Evolutionary conservation across 192 early-diverging fungal genomes (phyloP), one percentile per base, ranked within the genome.

Genomic region (Chytriomyces confervae): DNA sequence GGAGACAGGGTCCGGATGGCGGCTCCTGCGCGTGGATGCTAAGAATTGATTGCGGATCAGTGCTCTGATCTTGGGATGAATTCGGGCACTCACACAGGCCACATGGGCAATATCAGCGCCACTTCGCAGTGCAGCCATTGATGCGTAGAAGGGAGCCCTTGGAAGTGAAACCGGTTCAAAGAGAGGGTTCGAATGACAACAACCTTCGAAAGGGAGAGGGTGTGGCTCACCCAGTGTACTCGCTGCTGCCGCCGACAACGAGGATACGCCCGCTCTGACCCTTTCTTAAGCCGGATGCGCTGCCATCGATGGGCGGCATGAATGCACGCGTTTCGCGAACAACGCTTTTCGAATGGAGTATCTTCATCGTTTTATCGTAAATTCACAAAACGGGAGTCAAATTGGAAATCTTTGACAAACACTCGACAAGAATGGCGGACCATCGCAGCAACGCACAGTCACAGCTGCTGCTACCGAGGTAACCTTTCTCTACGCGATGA

Each of bases 91-190:
- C 36, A 36, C 93, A 82, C 97, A 98, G 46, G 97, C 83, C 20
- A 98, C 86, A 72, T 96, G 92, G 49, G 89, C 89, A 27, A 97
- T 79, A 72, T 98, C 97, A 0, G 89, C 91, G 51, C 97, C 97
- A 87, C 94, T 61, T 80, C 90, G 87, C 78, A 95, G 85, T 2
- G 92, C 85, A 8, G 91, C 77, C 64, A 92, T 92, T 0, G 83
- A 90, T 51, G 93, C 93, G 80, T 96, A 98, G 75, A 90, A 98
- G 3, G 97, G 96, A 2, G 97, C 97, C 0, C 97, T 96, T 0
- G 97, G 77, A 62, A 82, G 80, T 18, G 23, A 23, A 4, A 23
- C 46, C 77, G 77, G 61, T 51, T n/a, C 29, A 69, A 23, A 53
- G n/a, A 9, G 65, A 69, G 7, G 77, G 61, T 51, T n/a, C 29